Base-by-base conservation (phyloP, 805 yeast species). In the Saccharomycopsis fibuligera region DNA sequence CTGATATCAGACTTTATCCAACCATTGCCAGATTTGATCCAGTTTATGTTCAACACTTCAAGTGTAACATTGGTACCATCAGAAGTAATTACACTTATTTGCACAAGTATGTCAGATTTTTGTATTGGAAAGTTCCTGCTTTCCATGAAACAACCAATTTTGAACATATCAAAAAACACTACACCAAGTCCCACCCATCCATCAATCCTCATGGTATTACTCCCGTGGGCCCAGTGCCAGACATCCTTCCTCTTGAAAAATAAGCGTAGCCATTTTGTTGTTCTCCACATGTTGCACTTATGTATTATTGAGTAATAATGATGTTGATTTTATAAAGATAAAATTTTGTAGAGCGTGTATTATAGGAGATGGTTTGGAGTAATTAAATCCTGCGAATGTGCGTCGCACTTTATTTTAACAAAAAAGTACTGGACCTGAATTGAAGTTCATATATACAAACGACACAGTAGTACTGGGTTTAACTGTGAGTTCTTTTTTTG, bases 31-130 rank as follows among this genome's bases (percentile, higher is more conserved):
- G 99, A 59, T 91, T 91, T 60, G 98, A 91, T 64, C 85, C 95
- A 1, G 95, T 89, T 21, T 91, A 91, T 62, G 91, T 84, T 47
- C 96, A 90, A 66, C 97, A 91, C 65, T 93, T 91, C 78, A 93
- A 91, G 68, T 86, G 96, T 65, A 91, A 91, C 65, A 65, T 88
- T 53, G 81, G 81, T 42, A 83, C 81, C 72, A 85, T 91, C 58
- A 78, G 96, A 61, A 64, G 60, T 38, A 86, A 87, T 55, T 91
- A 79, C 63, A 97, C 97, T 21, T 67, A 72, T 57, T 65, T 90
- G 47, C 83, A 88, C 66, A 69, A 78, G 52, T 91, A 96, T 95
- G 65, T 90, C 58, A 73, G 84, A 57, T 78, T 84, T 56, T 73
- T 93, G 58, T 93, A 90, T 68, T 89, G 96, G 96, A 64, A 71